Conservation (phyloP, 1,139 yeast species). For the Lodderomyces elongisporus region DNA sequence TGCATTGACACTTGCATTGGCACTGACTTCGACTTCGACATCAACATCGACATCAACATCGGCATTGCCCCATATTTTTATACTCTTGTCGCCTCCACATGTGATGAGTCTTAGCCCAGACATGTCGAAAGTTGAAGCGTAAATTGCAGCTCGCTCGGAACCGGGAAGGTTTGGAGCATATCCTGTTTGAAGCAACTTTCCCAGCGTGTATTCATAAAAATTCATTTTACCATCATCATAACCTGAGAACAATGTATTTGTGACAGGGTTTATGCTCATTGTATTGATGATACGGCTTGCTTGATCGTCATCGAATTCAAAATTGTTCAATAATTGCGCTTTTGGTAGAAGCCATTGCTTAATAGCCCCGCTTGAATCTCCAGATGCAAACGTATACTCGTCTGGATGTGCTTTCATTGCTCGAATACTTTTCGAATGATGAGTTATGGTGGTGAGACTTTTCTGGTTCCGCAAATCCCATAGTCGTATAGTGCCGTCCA, state of each 20-base stretch:
- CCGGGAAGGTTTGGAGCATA: constrained; percentile 62
- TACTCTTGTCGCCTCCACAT: constrained; percentile 85
- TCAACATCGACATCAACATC: no score
- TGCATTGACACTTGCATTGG: no score
- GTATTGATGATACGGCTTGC: constrained; percentile 56
- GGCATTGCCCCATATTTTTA: constrained; percentile 69
- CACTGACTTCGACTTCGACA: no score
- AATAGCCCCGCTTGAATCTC: constrained; percentile 75
- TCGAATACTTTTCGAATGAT: constrained; percentile 79
- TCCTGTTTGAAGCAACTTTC: constrained; percentile 55
- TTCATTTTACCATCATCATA: constrained; percentile 77
- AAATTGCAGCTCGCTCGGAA: constrained; percentile 54
- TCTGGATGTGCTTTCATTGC: constrained; percentile 65
- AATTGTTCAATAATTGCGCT: constrained; percentile 54
- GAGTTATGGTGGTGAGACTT: constrained; percentile 59
- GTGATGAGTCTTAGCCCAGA: constrained; percentile 79
- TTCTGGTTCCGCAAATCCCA: constrained; percentile 65
- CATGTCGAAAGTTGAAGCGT: constrained; percentile 70
- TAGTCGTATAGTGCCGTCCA: constrained; percentile 77
- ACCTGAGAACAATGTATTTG: constrained; percentile 73
- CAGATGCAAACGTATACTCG: constrained; percentile 67
- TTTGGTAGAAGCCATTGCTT: constrained; percentile 82
- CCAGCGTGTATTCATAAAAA: constrained; percentile 74
- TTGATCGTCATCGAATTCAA: constrained; percentile 20
- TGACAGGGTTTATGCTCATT: constrained; percentile 53